A percentile compares a stretch with the other conserved stretches of the same genome.
phyloP scores from a whole-genome alignment of 352 stramenopile genomes.

The Pythium sukuiense region DNA sequence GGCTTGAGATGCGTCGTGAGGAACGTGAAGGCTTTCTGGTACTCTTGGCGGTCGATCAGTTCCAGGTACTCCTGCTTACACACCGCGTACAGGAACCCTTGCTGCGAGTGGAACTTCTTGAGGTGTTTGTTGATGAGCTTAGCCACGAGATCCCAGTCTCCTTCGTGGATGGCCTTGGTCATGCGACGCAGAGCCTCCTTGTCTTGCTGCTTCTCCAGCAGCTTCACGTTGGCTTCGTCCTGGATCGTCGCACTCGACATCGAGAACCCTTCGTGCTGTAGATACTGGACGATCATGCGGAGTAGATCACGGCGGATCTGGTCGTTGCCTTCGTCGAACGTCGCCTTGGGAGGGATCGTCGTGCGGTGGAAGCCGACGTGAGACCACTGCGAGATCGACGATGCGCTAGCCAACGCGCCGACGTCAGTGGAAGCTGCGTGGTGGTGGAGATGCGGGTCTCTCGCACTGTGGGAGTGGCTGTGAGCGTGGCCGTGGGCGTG shows the following conservation, averaged over 20 bases:
- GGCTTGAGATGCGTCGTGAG: slow-evolving; percentile 88
- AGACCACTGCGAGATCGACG: slow-evolving; percentile 43
- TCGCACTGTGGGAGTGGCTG: background rate
- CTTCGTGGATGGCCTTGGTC: slow-evolving; percentile 72
- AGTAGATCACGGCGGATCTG: slow-evolving; percentile 86
- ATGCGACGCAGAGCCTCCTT: slow-evolving; percentile 74
- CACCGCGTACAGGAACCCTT: slow-evolving; percentile 87
- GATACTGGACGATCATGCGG: slow-evolving; percentile 85
- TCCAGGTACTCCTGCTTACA: slow-evolving; percentile 90
- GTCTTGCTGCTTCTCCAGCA: slow-evolving; percentile 69
- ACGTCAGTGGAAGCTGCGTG: slow-evolving; percentile 12
- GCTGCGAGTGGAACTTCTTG: slow-evolving; percentile 80
- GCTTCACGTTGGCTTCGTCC: slow-evolving; percentile 87
- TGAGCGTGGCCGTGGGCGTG: background rate
- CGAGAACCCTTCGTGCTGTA: slow-evolving; percentile 78
- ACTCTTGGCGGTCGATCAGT: slow-evolving; percentile 87
- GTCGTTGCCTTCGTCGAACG: slow-evolving; percentile 68
- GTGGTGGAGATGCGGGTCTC: slow-evolving; percentile 8
- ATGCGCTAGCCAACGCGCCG: background rate
- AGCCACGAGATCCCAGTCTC: slow-evolving; percentile 84
- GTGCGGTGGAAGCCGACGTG: slow-evolving; percentile 85
- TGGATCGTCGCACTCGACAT: slow-evolving; percentile 85
- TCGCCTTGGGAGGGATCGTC: slow-evolving; percentile 74
- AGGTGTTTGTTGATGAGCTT: slow-evolving; percentile 83
- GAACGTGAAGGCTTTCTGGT: slow-evolving; percentile 90